These are phyloP conservation scores for Globisporangium iwayamae DNA, from an alignment of 352 stramenopile genomes.

Conservation along the genomic window DNA sequence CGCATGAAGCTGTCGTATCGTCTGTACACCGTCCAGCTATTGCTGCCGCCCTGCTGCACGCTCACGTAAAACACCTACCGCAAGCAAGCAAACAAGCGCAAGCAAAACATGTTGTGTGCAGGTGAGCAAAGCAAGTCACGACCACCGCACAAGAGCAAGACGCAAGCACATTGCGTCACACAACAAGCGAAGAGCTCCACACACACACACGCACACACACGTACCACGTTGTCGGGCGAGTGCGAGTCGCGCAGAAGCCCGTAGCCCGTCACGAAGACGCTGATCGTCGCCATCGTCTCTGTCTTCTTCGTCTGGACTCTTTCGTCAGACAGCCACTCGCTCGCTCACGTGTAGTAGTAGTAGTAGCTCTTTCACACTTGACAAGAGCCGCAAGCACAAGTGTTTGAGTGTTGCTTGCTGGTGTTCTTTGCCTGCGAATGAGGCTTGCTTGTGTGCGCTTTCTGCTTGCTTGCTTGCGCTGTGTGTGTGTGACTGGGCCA, in stretches of 20 bases:
- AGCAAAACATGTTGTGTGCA: neutral
- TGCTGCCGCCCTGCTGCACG: slow-evolving; percentile 63
- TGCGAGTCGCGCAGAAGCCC: slow-evolving; percentile 53
- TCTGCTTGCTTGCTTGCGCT: neutral
- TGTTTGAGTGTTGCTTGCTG: neutral
- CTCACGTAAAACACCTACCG: slow-evolving; percentile 68
- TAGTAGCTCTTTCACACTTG: neutral
- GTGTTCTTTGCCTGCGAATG: neutral
- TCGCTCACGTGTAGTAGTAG: too few relatives aligned
- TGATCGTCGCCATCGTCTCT: slow-evolving; percentile 61
- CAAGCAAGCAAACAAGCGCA: neutral
- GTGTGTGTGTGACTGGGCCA: neutral
- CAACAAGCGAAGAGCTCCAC: neutral
- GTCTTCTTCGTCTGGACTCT: neutral
- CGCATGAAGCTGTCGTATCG: slow-evolving; percentile 75
- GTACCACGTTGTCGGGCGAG: slow-evolving; percentile 49
- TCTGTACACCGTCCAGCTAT: slow-evolving; percentile 75
- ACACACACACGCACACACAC: slow-evolving; percentile 28
- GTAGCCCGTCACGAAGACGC: slow-evolving; percentile 71
- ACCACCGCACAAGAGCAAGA: slow-evolving; percentile 4
- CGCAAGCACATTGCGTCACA: neutral
- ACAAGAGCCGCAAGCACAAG: neutral
- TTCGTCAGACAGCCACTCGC: neutral
- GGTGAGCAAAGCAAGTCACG: slow-evolving; percentile 4
- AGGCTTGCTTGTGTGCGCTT: neutral